Conservation (phyloP, 352 stramenopile species). For the Phytophthora agathidicida region DNA sequence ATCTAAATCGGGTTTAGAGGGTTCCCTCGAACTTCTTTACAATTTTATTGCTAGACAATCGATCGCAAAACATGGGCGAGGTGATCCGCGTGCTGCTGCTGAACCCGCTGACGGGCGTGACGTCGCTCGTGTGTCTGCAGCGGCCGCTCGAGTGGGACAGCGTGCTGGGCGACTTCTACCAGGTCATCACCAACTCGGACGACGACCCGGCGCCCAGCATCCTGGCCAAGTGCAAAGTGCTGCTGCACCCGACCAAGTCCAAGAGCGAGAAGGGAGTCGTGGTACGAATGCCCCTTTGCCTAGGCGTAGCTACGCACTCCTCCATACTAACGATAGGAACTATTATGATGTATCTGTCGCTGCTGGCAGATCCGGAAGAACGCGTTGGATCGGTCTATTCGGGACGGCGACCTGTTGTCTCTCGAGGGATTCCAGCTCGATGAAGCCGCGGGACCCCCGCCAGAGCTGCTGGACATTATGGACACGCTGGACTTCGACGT, state of each 20-base stretch:
- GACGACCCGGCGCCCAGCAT: constrained; percentile 64
- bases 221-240: constrained; percentile 73
- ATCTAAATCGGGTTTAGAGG: no score
- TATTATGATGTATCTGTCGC: not conserved
- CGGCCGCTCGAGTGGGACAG: constrained; percentile 77
- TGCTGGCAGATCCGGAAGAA: constrained; percentile 65
- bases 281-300: no score
- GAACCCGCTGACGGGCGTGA: constrained; percentile 68
- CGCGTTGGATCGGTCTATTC: constrained; percentile 76
- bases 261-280: constrained; percentile 81
- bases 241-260: constrained; percentile 84
- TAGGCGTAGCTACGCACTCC: no score
- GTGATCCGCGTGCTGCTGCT: constrained; percentile 86
- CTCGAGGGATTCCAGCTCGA: constrained; percentile 62
- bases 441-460: constrained; percentile 53
- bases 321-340: not conserved
- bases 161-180: constrained; percentile 84
- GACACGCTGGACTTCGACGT: constrained; percentile 73
- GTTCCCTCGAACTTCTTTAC: no score
- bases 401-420: constrained; percentile 81
- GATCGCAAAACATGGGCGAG: constrained; percentile 74
- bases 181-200: constrained; percentile 84
- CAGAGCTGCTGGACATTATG: constrained; percentile 73
- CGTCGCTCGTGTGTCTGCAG: constrained; percentile 82
- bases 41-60: no score